A percentile compares a stretch with the other conserved stretches of the same genome.
Conservation (phyloP, 1,284 basidiomycete genomes). For the Ganoderma lucidum region DNA sequence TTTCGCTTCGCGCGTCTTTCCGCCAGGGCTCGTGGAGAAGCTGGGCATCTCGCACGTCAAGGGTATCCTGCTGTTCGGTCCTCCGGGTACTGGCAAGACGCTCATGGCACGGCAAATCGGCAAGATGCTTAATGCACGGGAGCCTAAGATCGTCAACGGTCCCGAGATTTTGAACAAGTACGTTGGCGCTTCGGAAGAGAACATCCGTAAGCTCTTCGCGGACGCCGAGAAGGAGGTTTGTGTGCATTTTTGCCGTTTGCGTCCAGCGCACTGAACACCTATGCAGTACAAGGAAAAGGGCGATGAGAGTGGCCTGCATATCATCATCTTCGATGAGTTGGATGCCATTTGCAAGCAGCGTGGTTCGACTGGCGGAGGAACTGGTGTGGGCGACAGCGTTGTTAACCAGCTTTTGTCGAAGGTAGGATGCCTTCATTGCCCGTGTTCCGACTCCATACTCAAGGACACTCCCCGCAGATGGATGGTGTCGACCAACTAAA, state of each 20-base stretch:
- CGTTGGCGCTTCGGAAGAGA: slow-evolving; percentile 98
- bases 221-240: slow-evolving; percentile 96
- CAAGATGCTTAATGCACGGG: slow-evolving; percentile 98
- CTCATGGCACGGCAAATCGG: slow-evolving; percentile 99
- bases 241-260: slow-evolving; percentile 13
- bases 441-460: neutral
- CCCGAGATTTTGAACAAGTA: slow-evolving; percentile 98
- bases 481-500: slow-evolving; percentile 99
- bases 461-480: slow-evolving; percentile 67
- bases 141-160: slow-evolving; percentile 99
- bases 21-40: slow-evolving; percentile 96
- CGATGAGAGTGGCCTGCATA: slow-evolving; percentile 98
- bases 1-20: slow-evolving; percentile 98
- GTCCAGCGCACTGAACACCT: slow-evolving; percentile 1
- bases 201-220: slow-evolving; percentile 96
- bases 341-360: slow-evolving; percentile 99
- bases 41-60: slow-evolving; percentile 99
- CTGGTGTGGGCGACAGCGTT: slow-evolving; percentile 97
- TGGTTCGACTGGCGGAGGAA: slow-evolving; percentile 89
- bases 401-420: slow-evolving; percentile 99
- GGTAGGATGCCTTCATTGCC: slow-evolving; percentile 49
- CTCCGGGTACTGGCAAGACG: slow-evolving; percentile 99
- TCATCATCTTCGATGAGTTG: slow-evolving; percentile 99
- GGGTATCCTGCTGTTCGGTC: slow-evolving; percentile 95
- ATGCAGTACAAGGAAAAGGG: slow-evolving; percentile 94